These are phyloP conservation scores for Candida gorgasii DNA, from an alignment of 805 yeast genomes.

Conservation along the genomic window DNA sequence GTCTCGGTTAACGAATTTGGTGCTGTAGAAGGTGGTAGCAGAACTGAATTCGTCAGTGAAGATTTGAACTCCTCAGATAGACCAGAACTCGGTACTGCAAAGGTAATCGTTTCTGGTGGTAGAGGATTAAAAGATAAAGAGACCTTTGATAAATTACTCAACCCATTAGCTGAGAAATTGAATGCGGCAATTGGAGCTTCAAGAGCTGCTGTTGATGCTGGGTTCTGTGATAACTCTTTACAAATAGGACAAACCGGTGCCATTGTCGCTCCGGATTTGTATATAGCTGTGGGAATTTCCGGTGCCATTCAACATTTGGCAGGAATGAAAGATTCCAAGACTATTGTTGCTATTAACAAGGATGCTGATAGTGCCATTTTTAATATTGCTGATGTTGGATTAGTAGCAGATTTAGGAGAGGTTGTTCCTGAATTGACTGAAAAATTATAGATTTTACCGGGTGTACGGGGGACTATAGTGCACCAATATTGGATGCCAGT, in stretches of 20 bases:
- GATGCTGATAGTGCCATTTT: slow-evolving; percentile 94
- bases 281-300: slow-evolving; percentile 89
- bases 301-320: slow-evolving; percentile 99
- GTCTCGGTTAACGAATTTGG: slow-evolving; percentile 53
- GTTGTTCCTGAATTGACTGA: slow-evolving; percentile 87
- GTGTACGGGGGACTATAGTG: no score
- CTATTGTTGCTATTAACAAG: slow-evolving; percentile 91
- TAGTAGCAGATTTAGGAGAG: slow-evolving; percentile 86
- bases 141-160: slow-evolving; percentile 71
- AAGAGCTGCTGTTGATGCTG: slow-evolving; percentile 96
- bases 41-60: slow-evolving; percentile 72
- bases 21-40: slow-evolving; percentile 31
- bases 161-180: slow-evolving; percentile 80
- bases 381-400: slow-evolving; percentile 84
- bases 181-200: slow-evolving; percentile 97
- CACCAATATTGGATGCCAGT: background rate
- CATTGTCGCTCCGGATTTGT: slow-evolving; percentile 94
- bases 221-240: slow-evolving; percentile 91
- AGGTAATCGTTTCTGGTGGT: slow-evolving; percentile 86
- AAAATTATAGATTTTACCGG: slow-evolving; percentile 49
- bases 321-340: slow-evolving; percentile 96
- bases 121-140: slow-evolving; percentile 91
- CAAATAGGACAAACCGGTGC: slow-evolving; percentile 99
- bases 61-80: slow-evolving; percentile 75
- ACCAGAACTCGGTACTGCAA: slow-evolving; percentile 88